Evolutionary conservation across 805 yeast genomes (phyloP), one percentile per base, ranked within the genome.

Genomic region (Candida andamanensis): DNA sequence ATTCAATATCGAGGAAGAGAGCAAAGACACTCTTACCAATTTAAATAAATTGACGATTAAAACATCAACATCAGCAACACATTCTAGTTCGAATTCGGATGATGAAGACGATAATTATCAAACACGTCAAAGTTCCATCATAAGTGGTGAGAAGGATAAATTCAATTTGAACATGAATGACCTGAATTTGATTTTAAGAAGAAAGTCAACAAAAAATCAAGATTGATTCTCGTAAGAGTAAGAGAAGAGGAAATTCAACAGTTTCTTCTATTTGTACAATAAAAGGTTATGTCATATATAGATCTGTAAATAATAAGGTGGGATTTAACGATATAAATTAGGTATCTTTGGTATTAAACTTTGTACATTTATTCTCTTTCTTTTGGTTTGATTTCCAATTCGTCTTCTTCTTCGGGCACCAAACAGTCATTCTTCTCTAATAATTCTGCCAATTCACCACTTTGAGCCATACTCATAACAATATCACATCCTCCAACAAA

Each of bases 401-500:
- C 43, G 19, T 71, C 72, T n/a, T 69, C 78, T 36, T 83, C 94
- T 52, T 80, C 86, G 9, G 92, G 87, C 18, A 87, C 78, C 36
- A 90, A 70, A 26, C 85, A 92, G 30, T 77, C 74, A 33, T 83
- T 85, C 35, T 74, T 64, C 44, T 89, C 97, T 31, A 92, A 68
- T 40, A 92, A 55, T 35, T 89, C 89, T 12, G 87, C 78, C 33
- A 92, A 74, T 52, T 90, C 96, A n/a, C 98, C 98, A 32, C 66
- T 56, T 47, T 81, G 83, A 24, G 94, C 85, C 97, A 92, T 89
- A 35, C 84, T 77, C 54, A 82, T 85, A 32, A 92, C 71, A 42
- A 92, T 89, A 60, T 92, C 99, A 62, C 97, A 92, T 4, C 99
- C 99, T 27, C 99, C 99, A 33, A 92, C 74, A 54, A 92, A 92